Percentiles rank a stretch among this genome's conserved stretches.
Evolutionary conservation across 2,329 filamentous ascomycete species (phyloP).

Genomic region (Pyrenochaeta sp.): DNA sequence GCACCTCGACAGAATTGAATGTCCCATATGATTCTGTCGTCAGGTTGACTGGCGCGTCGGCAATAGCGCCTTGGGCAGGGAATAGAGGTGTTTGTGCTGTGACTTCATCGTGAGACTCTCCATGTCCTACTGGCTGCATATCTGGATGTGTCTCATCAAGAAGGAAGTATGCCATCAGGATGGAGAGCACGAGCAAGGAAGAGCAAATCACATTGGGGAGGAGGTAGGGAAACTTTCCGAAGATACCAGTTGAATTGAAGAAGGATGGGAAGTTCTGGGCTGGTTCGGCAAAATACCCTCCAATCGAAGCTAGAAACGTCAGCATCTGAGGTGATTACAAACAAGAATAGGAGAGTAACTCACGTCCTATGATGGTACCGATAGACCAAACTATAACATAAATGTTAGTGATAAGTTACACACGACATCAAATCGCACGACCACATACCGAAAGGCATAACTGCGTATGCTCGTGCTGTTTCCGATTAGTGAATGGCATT

Average conservation of each 20-base stretch:
- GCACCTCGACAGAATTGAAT: constrained; percentile 66
- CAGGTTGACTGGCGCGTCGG: constrained; percentile 75
- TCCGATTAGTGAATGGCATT: constrained; percentile 66
- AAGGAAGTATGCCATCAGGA: constrained; percentile 79
- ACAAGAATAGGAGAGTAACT: constrained; percentile 12
- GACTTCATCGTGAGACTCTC: constrained; percentile 49
- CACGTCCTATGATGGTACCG: constrained; percentile 80
- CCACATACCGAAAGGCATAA: constrained; percentile 84
- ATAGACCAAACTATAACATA: constrained; percentile 69
- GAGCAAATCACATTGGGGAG: constrained; percentile 90
- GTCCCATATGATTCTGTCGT: constrained; percentile 83
- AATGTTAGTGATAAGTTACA: too few relatives aligned
- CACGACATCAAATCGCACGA: too few relatives aligned
- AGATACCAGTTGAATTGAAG: constrained; percentile 73
- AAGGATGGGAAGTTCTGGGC: constrained; percentile 73
- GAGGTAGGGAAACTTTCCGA: constrained; percentile 82
- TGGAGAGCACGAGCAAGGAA: constrained; percentile 76
- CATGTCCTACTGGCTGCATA: constrained; percentile 65
- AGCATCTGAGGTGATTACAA: constrained; percentile 15
- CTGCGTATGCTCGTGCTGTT: constrained; percentile 80
- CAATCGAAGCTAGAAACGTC: constrained; percentile 69
- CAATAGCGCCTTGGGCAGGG: constrained; percentile 75
- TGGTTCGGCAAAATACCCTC: constrained; percentile 84
- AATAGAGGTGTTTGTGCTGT: constrained; percentile 76
- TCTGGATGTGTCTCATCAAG: constrained; percentile 91